Percentiles rank a stretch among this genome's conserved stretches.
These are phyloP conservation scores for Climacium dendroides DNA, from an alignment of 225 moss, liverwort and hornwort genomes.

Conservation along the genomic window DNA sequence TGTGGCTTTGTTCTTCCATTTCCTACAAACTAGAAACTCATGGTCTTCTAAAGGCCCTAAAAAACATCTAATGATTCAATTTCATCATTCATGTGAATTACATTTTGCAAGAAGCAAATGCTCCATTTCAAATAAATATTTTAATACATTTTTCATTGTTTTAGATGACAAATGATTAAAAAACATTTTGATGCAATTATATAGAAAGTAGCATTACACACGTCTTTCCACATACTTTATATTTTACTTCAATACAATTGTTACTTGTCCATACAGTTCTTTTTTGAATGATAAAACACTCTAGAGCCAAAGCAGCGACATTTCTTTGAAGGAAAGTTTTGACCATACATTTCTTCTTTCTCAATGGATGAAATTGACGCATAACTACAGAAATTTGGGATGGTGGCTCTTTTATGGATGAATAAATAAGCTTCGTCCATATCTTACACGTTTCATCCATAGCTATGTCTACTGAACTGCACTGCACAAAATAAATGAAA, in stretches of 20 bases:
- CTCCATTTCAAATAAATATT: accelerated
- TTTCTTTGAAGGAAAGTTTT: background rate
- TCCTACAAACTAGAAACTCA: no score
- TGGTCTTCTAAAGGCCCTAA: no score
- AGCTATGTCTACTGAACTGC: background rate
- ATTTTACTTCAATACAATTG: background rate
- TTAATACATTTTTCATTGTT: background rate
- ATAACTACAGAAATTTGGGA: background rate
- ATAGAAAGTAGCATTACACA: background rate
- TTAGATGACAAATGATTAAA: background rate
- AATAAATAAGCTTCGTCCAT: background rate
- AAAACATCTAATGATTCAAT: no score
- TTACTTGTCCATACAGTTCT: accelerated
- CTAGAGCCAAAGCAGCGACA: background rate
- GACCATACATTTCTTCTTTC: no score
- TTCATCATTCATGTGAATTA: background rate
- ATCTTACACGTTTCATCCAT: background rate
- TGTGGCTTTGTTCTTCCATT: no score
- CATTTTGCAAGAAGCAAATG: background rate
- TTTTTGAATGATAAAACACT: background rate
- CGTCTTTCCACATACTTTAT: background rate
- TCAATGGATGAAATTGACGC: background rate
- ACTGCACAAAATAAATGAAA: background rate
- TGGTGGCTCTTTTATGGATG: background rate
- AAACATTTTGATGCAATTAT: background rate